Conservation (phyloP, 169 alveolate genomes). For the Ichthyophthirius multifiliis region DNA sequence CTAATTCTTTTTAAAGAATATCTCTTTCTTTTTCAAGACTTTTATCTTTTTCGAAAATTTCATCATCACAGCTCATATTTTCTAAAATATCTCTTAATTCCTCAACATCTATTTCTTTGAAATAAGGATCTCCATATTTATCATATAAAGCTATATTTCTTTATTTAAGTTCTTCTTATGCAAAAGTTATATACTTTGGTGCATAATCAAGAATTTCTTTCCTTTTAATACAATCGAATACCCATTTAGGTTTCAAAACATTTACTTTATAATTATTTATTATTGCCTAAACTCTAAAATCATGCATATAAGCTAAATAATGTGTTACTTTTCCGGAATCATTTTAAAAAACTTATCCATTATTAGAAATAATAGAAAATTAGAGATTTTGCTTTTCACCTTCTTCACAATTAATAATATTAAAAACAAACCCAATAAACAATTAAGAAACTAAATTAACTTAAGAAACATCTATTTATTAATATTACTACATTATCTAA, state of each 20-base stretch:
- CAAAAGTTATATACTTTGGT: slow-evolving; percentile 64
- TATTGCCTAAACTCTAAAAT: slow-evolving; percentile 63
- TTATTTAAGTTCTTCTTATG: slow-evolving; percentile 48
- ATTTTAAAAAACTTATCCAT: slow-evolving; percentile 75
- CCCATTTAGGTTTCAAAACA: slow-evolving; percentile 61
- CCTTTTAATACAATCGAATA: slow-evolving; percentile 65
- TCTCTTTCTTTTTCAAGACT: no score
- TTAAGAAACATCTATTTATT: slow-evolving; percentile 67
- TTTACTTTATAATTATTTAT: slow-evolving; percentile 53
- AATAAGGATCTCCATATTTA: slow-evolving; percentile 62
- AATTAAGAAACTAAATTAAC: slow-evolving; percentile 58
- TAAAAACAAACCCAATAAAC: slow-evolving; percentile 70
- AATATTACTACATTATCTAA: slow-evolving; percentile 47
- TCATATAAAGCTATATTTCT: slow-evolving; percentile 54
- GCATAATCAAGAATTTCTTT: slow-evolving; percentile 49
- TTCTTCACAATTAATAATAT: slow-evolving; percentile 58
- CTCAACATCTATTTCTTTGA: slow-evolving; percentile 50
- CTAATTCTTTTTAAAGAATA: no score
- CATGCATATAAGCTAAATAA: slow-evolving; percentile 63
- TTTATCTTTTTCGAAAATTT: no score
- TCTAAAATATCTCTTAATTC: slow-evolving; percentile 59
- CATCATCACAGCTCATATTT: slow-evolving; percentile 10
- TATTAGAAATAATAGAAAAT: slow-evolving; percentile 60
- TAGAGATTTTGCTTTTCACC: slow-evolving; percentile 60
- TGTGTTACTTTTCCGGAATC: slow-evolving; percentile 63